phyloP scores from a whole-genome alignment of 306 rosid species.

The Alnus rubra region DNA sequence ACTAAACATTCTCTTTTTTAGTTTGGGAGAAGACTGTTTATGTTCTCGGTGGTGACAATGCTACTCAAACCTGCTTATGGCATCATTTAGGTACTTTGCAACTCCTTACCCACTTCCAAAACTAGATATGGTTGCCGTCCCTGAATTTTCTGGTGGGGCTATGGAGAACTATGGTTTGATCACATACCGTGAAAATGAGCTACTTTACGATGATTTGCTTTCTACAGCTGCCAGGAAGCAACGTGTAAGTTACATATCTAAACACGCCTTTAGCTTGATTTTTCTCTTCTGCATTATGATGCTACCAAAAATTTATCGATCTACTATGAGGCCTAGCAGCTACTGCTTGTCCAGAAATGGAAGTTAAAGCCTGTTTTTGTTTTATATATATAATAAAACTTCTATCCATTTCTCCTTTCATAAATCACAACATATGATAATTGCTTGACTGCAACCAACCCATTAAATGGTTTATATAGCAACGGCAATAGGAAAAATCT shows the following conservation, averaged over 20 bases:
- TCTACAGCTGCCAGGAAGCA: slow-evolving; percentile 51
- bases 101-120: slow-evolving; percentile 53
- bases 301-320: not conserved
- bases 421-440: not conserved
- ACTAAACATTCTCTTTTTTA: not conserved
- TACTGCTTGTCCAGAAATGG: not conserved
- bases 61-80: slow-evolving; percentile 10
- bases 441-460: not conserved
- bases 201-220: slow-evolving; percentile 50
- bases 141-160: slow-evolving; percentile 63
- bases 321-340: not conserved
- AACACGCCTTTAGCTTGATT: not conserved
- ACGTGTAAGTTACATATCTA: slow-evolving; percentile 31
- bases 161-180: slow-evolving; percentile 77
- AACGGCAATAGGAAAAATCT: not conserved
- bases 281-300: not conserved
- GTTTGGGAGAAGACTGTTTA: not conserved
- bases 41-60: not conserved
- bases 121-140: slow-evolving; percentile 62
- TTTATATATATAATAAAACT: not conserved
- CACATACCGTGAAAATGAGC: slow-evolving; percentile 48
- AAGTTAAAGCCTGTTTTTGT: not conserved
- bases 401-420: not conserved
- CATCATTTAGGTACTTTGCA: slow-evolving; percentile 52
- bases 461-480: not conserved